phyloP scores from a whole-genome alignment of 192 early-diverging fungal species.

The Mortierella antarctica region DNA sequence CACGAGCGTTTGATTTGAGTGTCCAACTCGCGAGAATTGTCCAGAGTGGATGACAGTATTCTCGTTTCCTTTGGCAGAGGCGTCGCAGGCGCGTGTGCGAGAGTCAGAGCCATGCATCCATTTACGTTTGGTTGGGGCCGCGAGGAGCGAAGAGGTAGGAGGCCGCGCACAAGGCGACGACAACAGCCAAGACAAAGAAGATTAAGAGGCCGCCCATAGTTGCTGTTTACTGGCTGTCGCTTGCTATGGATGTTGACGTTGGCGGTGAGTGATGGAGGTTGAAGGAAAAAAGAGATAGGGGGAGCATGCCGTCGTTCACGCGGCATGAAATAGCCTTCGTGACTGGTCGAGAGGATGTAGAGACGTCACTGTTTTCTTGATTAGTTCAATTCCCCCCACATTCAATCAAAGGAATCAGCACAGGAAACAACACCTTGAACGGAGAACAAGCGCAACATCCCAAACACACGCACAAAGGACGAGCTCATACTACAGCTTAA shows the following conservation, averaged over 20 bases:
- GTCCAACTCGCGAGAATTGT: neutral
- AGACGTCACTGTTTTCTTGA: too few relatives aligned
- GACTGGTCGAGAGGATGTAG: too few relatives aligned
- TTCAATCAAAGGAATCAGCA: too few relatives aligned
- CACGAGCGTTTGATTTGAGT: neutral
- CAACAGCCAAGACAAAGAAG: slow-evolving; percentile 64
- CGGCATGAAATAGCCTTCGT: neutral
- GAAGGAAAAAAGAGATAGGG: neutral
- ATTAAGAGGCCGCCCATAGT: slow-evolving; percentile 65
- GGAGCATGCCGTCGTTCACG: neutral
- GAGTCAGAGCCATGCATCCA: neutral
- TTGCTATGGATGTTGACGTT: neutral
- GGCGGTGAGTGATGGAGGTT: neutral
- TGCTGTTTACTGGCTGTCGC: neutral
- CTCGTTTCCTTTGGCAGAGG: neutral
- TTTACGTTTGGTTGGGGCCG: slow-evolving; percentile 72
- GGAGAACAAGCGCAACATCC: neutral
- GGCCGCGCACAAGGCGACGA: slow-evolving; percentile 53
- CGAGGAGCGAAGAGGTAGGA: slow-evolving; percentile 66
- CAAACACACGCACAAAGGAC: neutral
- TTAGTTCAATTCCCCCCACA: too few relatives aligned
- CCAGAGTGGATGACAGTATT: neutral
- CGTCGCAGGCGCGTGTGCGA: neutral
- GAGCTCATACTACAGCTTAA: neutral
- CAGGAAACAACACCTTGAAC: neutral